Evolutionary conservation across 2,329 filamentous ascomycete species (phyloP).

Genomic region (Claviceps paspali): DNA sequence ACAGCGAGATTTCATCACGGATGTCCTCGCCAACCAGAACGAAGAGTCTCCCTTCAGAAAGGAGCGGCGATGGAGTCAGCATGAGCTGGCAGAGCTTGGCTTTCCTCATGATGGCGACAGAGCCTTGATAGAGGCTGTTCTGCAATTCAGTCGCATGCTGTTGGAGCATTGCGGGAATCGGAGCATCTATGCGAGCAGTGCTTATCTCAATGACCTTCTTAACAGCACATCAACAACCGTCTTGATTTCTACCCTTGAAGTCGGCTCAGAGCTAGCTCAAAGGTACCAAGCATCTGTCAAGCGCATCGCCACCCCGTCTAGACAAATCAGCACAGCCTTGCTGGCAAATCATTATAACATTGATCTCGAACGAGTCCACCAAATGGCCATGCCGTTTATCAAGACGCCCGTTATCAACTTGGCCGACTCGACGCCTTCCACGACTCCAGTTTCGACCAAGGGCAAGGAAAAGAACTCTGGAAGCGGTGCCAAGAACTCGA

Average conservation of each 20-base stretch:
- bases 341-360: constrained; percentile 76
- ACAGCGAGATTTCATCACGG: constrained; percentile 54
- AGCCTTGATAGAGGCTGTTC: constrained; percentile 60
- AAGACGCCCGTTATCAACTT: constrained; percentile 48
- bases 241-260: constrained; percentile 60
- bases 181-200: constrained; percentile 89
- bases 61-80: constrained; percentile 27
- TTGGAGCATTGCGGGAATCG: constrained; percentile 93
- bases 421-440: constrained; percentile 34
- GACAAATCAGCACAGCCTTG: constrained; percentile 55
- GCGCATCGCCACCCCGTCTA: constrained; percentile 49
- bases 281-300: constrained; percentile 84
- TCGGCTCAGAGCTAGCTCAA: constrained; percentile 76
- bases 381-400: constrained; percentile 67
- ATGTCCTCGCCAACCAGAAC: constrained; percentile 45
- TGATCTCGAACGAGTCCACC: constrained; percentile 66
- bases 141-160: constrained; percentile 75
- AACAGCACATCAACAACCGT: constrained; percentile 74
- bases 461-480: constrained; percentile 53
- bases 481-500: constrained; percentile 30
- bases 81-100: constrained; percentile 40
- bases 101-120: constrained; percentile 65
- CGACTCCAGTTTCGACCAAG: constrained; percentile 47
- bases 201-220: constrained; percentile 74
- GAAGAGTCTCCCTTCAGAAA: constrained; percentile 35